Conservation (phyloP, 1,284 basidiomycete genomes). For the Ustilago sp. region DNA sequence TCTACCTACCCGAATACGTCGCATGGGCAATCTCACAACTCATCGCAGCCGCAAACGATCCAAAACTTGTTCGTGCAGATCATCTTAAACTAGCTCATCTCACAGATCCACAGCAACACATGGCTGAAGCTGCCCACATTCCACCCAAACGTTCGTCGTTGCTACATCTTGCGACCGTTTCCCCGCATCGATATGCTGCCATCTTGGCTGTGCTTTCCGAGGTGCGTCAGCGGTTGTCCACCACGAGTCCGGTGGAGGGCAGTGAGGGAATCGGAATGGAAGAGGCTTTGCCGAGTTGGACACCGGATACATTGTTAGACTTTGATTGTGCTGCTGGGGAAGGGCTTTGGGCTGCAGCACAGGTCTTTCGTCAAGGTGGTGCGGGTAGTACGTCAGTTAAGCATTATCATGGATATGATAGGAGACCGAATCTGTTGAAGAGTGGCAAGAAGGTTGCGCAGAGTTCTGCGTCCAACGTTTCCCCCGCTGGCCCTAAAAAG, state of each 20-base stretch:
- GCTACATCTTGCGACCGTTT: conserved; percentile 43
- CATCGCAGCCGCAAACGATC: conserved; percentile 41
- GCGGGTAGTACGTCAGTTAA: conserved; percentile 12
- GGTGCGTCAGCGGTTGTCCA: conserved; percentile 32
- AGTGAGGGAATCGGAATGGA: not conserved
- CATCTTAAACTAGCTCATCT: conserved; percentile 41
- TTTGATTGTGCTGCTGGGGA: conserved; percentile 57
- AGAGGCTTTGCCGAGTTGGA: conserved; percentile 37
- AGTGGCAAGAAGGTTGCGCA: conserved; percentile 45
- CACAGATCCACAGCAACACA: conserved; percentile 39
- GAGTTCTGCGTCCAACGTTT: conserved; percentile 29
- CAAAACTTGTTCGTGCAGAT: conserved; percentile 36
- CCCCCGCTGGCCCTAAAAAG: conserved; percentile 18
- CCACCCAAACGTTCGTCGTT: conserved; percentile 47
- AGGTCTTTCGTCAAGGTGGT: conserved; percentile 46
- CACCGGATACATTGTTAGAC: conserved; percentile 55
- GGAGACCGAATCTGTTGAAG: conserved; percentile 44
- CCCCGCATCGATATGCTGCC: conserved; percentile 49
- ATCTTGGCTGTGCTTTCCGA: conserved; percentile 46
- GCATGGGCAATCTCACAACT: conserved; percentile 48
- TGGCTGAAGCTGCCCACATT: conserved; percentile 37
- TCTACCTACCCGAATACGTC: conserved; percentile 48
- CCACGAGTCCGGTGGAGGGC: not conserved
- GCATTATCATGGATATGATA: conserved; percentile 47
- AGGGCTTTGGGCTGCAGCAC: conserved; percentile 62